Base-by-base conservation (phyloP, 1,284 basidiomycete species). In the Rhodotorula sp. region DNA sequence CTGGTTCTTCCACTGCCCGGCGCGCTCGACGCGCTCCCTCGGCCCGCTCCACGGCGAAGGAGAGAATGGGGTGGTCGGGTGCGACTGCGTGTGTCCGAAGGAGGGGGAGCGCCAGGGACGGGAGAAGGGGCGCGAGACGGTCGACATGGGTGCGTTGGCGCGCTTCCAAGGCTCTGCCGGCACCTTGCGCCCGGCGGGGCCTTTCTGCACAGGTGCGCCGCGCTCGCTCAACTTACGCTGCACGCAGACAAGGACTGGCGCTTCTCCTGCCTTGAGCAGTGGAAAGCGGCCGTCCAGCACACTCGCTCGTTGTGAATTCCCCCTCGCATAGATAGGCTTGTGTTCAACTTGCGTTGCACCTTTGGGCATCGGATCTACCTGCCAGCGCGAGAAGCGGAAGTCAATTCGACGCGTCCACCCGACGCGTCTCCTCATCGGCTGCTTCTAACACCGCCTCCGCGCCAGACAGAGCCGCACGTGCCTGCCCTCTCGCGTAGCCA, bases 1-100 rank as follows among this genome's bases (percentile, higher is more conserved):
- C 63, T 75, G 64, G 66, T 78, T 78, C 69, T 60, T 78, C 64
- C 75, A 74, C 51, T 74, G 71, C 66, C 78, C 78, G 3, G 15
- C 41, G 15, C 48, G 36, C 13, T 51, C 56, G 3, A 55, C 51
- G 12, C n/a, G 8, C 13, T 32, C 27, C n/a, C 2, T 32, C 15
- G 22, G 51, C 21, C 34, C 34, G 27, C 50, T 25, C 17, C 19
- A 39, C 17, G 17, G 19, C 7, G 41, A 3, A 15, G 44, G 13
- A 34, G 25, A 29, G 32, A 37, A 64, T 22, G 53, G 41, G 4
- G 69, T 48, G 3, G 62, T 56, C 32, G 72, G 72, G 22, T 74
- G 72, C 56, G 34, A 65, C 25, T 74, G 72, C 51, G 32, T 68
- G 29, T 74, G 72, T 32, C 69, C 72, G 6, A 61, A 48, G 53